Base-by-base conservation (phyloP, 2,329 filamentous ascomycete species). In the Colletotrichum echinochloae region DNA sequence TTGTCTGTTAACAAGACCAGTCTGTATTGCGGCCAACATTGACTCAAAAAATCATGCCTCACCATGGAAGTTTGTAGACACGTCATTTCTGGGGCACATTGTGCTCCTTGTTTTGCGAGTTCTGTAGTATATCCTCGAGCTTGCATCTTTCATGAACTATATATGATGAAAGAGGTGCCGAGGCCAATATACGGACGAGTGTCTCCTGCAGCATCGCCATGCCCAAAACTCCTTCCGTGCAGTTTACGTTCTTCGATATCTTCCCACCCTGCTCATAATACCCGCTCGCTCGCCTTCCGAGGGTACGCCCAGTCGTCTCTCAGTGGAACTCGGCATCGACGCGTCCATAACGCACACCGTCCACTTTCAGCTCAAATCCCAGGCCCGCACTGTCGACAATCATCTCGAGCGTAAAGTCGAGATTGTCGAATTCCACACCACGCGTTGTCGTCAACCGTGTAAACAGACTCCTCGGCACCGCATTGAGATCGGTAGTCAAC, bases 401-500 rank as follows among this genome's bases (percentile, higher is more conserved):
- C 92, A 95, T 94, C 82, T 94, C 92, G 7, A 95, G 87, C 14
- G 92, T 93, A 71, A 95, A 95, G 77, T 95, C 92, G 37, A 95
- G 82, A 73, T 94, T 94, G 75, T 94, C 91, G 80, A 95, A 95
- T 80, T 94, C 92, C 6, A 94, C 90, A 0, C 92, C 92, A 64
- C 92, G 86, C 3, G 92, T 95, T 16, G 93, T 95, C 20, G 92
- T 94, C 72, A 95, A 80, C 18, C 91, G 82, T 1, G 92, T 94
- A 76, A 95, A 95, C 14, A 94, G 78, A 69, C 86, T 90, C 73
- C 90, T 87, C 1, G 93, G 93, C 23, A 95, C 92, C 0, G 91
- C 91, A 59, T 90, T 91, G 16, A 95, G 83, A 76, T 95, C 92
- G 20, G 93, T 95, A n/a, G 90, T 94, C 48, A 95, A 83, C 1